Evolutionary conservation across 2,329 filamentous ascomycete species (phyloP).

Genomic region (Fusarium sp.): DNA sequence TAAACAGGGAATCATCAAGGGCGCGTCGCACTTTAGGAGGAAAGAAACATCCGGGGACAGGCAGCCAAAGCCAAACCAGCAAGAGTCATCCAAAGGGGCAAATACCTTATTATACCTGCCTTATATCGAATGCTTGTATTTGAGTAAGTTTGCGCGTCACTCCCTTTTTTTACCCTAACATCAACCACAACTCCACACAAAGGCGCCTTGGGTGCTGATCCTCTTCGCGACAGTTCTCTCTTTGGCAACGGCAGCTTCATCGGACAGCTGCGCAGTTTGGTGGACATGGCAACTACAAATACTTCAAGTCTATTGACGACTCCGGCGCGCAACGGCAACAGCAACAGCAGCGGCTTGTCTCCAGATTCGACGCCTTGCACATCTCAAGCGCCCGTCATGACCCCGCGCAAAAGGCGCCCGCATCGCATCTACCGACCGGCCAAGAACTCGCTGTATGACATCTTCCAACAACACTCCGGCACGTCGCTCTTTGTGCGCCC

Average conservation of each 20-base stretch:
- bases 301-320: conserved; percentile 20
- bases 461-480: conserved; percentile 65
- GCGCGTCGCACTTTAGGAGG: conserved; percentile 42
- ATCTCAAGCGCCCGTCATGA: conserved; percentile 43
- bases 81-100: conserved; percentile 34
- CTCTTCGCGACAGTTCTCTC: conserved; percentile 36
- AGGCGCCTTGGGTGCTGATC: conserved; percentile 28
- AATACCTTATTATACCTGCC: conserved; percentile 4
- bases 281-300: conserved; percentile 49
- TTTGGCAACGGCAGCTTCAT: conserved; percentile 50
- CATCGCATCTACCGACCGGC: conserved; percentile 59
- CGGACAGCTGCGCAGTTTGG: conserved; percentile 50
- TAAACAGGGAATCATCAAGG: conserved; percentile 46
- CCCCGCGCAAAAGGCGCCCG: conserved; percentile 46
- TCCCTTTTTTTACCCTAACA: conserved; percentile 1
- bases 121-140: conserved; percentile 47
- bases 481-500: conserved; percentile 66
- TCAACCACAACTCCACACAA: conserved; percentile 13
- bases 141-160: conserved; percentile 46
- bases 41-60: conserved; percentile 35
- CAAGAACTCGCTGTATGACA: conserved; percentile 66
- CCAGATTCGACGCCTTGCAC: conserved; percentile 46
- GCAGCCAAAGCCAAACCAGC: conserved; percentile 37
- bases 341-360: conserved; percentile 12
- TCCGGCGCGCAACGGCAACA: conserved; percentile 21